Base-by-base conservation (phyloP, 495 filamentous ascomycete species). In the Sabuloglossum arenarium region DNA sequence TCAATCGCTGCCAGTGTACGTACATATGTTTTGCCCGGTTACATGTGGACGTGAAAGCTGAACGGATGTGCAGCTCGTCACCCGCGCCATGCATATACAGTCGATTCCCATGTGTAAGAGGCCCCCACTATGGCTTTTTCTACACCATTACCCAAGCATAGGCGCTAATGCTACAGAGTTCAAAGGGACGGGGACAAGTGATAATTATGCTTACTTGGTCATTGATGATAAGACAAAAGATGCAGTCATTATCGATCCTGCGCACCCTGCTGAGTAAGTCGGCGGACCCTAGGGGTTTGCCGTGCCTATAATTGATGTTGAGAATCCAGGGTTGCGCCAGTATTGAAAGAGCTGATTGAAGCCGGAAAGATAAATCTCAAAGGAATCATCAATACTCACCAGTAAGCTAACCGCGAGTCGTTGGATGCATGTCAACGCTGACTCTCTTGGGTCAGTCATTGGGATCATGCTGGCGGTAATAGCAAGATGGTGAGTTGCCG, bases 181-280 rank as follows among this genome's bases (percentile, higher is more conserved):
- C 45, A 61, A 45, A 95, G 91, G 90, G 89, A 82, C 79, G 70
- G 93, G 91, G 45, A 84, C 71, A 54, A 77, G 81, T 64, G 85
- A 98, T 67, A 98, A 97, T 70, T 98, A 97, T 72, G 90, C 93
- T 64, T 98, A 98, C 65, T 79, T 98, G 1, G 83, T 98, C 19
- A 77, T 82, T 30, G 91, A 98, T 64, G 89, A 96, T 60, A 83
- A 85, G 61, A 82, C 88, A 1, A 83, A 85, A 62, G 83, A 88
- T 57, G 86, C 93, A n/a, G 88, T 95, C 42, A 85, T 98, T 42
- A 85, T 98, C 60, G 91, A 98, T 61, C 93, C 91, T 28, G 91
- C 91, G 19, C 78, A 96, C 68, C 90, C 90, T 10, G 75, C 81
- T 6, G 91, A 98, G 91, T 96, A 71, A 62, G 84, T 66, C 39